Conservation (phyloP, 192 early-diverging fungal species). For the Podila epigama region DNA sequence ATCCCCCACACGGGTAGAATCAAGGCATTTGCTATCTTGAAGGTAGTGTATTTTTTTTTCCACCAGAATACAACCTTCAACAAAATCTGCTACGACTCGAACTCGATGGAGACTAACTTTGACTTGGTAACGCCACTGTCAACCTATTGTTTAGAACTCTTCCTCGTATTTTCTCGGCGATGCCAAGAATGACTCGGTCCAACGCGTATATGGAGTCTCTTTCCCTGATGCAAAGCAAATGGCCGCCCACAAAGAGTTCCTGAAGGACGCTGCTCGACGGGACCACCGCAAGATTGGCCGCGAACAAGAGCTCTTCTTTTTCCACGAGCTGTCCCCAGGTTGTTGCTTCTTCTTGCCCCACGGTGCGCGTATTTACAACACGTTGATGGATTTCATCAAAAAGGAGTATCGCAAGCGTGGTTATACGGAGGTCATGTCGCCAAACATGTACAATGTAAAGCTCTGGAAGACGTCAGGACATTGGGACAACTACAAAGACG, state of each 20-base stretch:
- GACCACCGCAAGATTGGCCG: constrained; percentile 96
- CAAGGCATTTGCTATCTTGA: constrained; percentile 89
- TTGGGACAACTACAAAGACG: constrained; percentile 95
- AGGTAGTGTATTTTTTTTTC: constrained; percentile 49
- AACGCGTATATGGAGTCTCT: constrained; percentile 98
- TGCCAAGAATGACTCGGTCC: constrained; percentile 95
- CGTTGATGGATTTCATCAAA: constrained; percentile 88
- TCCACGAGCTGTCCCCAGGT: constrained; percentile 93
- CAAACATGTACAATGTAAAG: constrained; percentile 98
- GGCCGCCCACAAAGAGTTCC: constrained; percentile 90
- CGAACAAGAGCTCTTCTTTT: constrained; percentile 99
- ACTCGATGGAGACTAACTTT: neutral
- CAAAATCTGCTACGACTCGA: neutral
- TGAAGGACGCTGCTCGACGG: constrained; percentile 93
- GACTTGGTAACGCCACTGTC: neutral
- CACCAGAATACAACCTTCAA: too few species aligned
- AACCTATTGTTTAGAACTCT: constrained; percentile 73
- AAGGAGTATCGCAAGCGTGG: constrained; percentile 89
- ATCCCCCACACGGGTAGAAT: constrained; percentile 91
- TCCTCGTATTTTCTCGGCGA: constrained; percentile 97
- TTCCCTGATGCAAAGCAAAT: constrained; percentile 98
- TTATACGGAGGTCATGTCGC: constrained; percentile 95
- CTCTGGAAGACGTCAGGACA: constrained; percentile 97
- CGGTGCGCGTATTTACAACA: constrained; percentile 96
- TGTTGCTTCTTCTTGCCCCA: constrained; percentile 94